Evolutionary conservation across 768 basidiomycete species (phyloP), one percentile per base, ranked within the genome.

Genomic region (Daedalea quercina): DNA sequence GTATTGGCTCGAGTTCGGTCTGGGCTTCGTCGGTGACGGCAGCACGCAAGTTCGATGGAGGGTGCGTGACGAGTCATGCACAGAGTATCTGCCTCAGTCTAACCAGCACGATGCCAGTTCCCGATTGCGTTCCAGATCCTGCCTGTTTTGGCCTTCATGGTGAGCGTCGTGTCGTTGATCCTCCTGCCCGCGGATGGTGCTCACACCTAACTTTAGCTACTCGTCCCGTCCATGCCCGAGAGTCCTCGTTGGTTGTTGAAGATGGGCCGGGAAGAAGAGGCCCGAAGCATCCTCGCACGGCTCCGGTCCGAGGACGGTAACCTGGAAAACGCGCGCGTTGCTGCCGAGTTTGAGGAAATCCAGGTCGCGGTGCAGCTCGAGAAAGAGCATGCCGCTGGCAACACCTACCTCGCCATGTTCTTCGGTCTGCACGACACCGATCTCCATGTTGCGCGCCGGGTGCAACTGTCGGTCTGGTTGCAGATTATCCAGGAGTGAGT

Each of bases 1-100:
- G 7, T 76, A 76, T 51, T 76, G 73, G 73, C 63, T 76, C 8
- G 71, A 75, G 52, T 76, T 76, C 57, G 73, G 69, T 2, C 69
- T 76, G 3, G 70, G 71, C 9, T 76, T 73, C 54, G 60, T 76
- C 23, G 74, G 70, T 9, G 71, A 75, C 54, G 73, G 74, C 35
- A 64, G 61, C 11, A 69, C 70, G 13, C 70, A 74, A 57, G 62
- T 69, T 19, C 62, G 67, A 7, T 69, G 65, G 66, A 55, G 66
- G 60, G 66, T 68, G 55, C 25, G 67, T 63, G 44, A 23, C 19
- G 25, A 35, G 25, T 7, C 47, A 19, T 34, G 33, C 35, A 42
- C n/a, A 25, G 47, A 47, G 31, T 33, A 25, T 34, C 42, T n/a
- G n/a, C n/a, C 17, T 24, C 17, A 19, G 26, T 4, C 31, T 46